Evolutionary conservation across 495 filamentous ascomycete species (phyloP).

Genomic region (Bryoglossum gracile): DNA sequence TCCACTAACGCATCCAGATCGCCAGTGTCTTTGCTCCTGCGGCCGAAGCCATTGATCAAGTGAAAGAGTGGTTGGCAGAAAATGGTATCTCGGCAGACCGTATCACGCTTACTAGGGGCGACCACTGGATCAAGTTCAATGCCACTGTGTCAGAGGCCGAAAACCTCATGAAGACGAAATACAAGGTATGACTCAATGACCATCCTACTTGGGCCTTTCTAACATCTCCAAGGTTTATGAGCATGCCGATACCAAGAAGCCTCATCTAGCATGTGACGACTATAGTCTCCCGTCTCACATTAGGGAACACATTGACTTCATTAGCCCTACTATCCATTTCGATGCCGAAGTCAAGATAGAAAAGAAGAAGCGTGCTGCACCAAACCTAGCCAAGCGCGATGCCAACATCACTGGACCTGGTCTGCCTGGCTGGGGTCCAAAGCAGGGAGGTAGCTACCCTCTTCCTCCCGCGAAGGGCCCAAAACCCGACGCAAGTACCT

Average conservation of each 20-base stretch:
- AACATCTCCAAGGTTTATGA: not conserved
- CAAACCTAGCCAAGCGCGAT: not conserved
- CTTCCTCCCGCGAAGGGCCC: not conserved
- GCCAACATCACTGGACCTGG: not conserved
- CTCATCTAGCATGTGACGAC: slow-evolving; percentile 27
- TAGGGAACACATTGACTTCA: slow-evolving; percentile 48
- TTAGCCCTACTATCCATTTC: slow-evolving; percentile 25
- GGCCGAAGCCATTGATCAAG: slow-evolving; percentile 13
- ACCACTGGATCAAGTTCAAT: slow-evolving; percentile 11
- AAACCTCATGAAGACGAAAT: slow-evolving; percentile 11
- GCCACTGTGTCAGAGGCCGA: slow-evolving; percentile 18
- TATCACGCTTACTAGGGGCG: slow-evolving; percentile 9
- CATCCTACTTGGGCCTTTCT: not conserved
- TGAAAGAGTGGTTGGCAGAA: slow-evolving; percentile 15
- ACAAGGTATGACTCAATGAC: slow-evolving; percentile 5
- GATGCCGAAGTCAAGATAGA: slow-evolving; percentile 3
- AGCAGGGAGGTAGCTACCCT: not conserved
- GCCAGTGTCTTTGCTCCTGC: slow-evolving; percentile 17
- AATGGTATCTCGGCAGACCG: slow-evolving; percentile 12
- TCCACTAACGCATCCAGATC: not conserved
- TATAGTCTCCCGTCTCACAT: slow-evolving; percentile 48
- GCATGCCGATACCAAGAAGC: slow-evolving; percentile 27
- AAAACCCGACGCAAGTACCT: slow-evolving; percentile 12
- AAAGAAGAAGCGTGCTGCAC: not conserved
- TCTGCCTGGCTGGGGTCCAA: not conserved